phyloP scores from a whole-genome alignment of 108 stramenopile genomes.

The Stephanodiscus minutulus region DNA sequence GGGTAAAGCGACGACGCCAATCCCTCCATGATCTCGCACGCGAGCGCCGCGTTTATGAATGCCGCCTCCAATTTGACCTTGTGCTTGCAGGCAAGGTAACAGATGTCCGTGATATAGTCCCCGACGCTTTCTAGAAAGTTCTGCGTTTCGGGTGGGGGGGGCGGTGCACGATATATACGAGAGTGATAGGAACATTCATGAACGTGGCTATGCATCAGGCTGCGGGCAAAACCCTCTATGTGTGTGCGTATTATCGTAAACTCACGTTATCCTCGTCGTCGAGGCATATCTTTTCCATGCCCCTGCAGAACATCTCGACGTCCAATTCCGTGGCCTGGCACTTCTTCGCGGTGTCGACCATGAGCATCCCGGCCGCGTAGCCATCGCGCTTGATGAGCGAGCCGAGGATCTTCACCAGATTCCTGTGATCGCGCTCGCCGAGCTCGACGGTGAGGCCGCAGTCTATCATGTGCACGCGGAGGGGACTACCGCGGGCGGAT shows the following conservation, averaged over 20 bases:
- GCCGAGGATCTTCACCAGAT: conserved; percentile 80
- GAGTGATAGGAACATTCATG: not conserved
- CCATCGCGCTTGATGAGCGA: conserved; percentile 87
- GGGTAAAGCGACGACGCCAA: conserved; percentile 73
- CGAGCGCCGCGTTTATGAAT: conserved; percentile 87
- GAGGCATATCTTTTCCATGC: conserved; percentile 74
- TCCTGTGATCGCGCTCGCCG: conserved; percentile 80
- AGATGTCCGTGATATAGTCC: conserved; percentile 89
- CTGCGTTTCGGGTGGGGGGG: conserved; percentile 12
- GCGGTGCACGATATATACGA: conserved; percentile 2
- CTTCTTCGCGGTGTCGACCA: conserved; percentile 83
- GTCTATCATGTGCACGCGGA: conserved; percentile 72
- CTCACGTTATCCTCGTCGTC: conserved; percentile 63
- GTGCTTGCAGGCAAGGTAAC: conserved; percentile 80
- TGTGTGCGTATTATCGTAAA: not conserved
- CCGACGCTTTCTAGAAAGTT: conserved; percentile 90
- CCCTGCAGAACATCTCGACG: conserved; percentile 76
- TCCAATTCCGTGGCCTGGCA: conserved; percentile 69
- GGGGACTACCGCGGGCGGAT: conserved; percentile 52
- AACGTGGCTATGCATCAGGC: not conserved
- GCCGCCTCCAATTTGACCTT: conserved; percentile 84
- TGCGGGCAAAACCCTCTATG: not conserved
- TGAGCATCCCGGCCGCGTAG: conserved; percentile 72
- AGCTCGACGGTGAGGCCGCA: conserved; percentile 89
- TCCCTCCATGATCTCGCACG: conserved; percentile 91